phyloP scores from a whole-genome alignment of 345 rosid genomes.

The Nephelium lappaceum region DNA sequence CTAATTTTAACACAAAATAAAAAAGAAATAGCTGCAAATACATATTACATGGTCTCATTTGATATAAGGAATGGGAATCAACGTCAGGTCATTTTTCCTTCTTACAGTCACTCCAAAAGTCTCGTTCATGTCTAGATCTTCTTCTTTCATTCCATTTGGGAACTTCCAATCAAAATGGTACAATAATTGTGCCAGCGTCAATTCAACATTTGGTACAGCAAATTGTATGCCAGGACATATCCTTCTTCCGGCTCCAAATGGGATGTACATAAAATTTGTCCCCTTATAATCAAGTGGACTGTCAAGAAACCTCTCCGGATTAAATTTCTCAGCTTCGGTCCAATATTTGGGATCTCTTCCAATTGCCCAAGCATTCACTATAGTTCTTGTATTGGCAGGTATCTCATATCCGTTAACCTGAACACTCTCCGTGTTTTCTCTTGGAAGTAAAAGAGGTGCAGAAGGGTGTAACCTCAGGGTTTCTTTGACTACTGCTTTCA shows the following conservation, averaged over 20 bases:
- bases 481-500: conserved; percentile 19
- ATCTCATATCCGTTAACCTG: conserved; percentile 17
- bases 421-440: conserved; percentile 3
- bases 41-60: not conserved
- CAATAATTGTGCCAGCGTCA: conserved; percentile 18
- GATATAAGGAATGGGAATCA: conserved; percentile 1
- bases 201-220: conserved; percentile 13
- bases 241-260: conserved; percentile 29
- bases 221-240: conserved; percentile 19
- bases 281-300: conserved; percentile 21
- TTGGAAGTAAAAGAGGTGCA: conserved; percentile 2
- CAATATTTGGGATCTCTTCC: conserved; percentile 26
- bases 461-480: conserved; percentile 22
- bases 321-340: conserved; percentile 10
- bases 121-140: conserved; percentile 27
- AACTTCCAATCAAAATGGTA: conserved; percentile 28
- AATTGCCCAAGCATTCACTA: conserved; percentile 19
- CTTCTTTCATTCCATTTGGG: not conserved
- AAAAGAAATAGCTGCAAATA: not conserved
- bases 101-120: not conserved
- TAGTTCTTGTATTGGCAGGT: conserved; percentile 17
- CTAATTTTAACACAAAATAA: not conserved
- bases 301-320: conserved; percentile 19
- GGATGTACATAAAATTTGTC: conserved; percentile 10
- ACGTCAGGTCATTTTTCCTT: conserved; percentile 1